Percentiles rank a stretch among this genome's conserved stretches.
These are phyloP conservation scores for Aurifilum marmelostoma DNA, from an alignment of 2,329 filamentous ascomycete species.

Conservation along the genomic window DNA sequence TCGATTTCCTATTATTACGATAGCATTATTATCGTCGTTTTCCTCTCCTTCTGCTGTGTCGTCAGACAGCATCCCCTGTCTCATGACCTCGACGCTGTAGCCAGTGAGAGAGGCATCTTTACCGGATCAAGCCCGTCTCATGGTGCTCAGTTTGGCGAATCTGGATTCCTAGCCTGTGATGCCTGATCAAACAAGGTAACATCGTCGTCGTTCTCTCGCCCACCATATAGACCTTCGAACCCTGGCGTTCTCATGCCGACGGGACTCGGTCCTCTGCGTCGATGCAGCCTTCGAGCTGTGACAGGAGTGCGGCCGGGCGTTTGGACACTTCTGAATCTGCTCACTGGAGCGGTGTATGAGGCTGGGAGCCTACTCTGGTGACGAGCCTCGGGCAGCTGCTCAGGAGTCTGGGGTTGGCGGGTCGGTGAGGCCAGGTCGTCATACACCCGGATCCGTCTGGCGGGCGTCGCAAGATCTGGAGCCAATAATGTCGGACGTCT, in stretches of 20 bases:
- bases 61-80: not conserved
- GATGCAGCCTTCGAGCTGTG: slow-evolving; percentile 30
- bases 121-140: slow-evolving; percentile 10
- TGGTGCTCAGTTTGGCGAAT: not conserved
- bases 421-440: slow-evolving; percentile 49
- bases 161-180: slow-evolving; percentile 23
- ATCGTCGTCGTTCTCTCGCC: slow-evolving; percentile 52
- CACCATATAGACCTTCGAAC: slow-evolving; percentile 51
- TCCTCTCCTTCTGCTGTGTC: not conserved
- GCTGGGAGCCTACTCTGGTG: slow-evolving; percentile 49
- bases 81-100: not conserved
- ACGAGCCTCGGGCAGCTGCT: slow-evolving; percentile 52
- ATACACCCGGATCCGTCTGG: slow-evolving; percentile 45
- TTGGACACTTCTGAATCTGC: slow-evolving; percentile 29
- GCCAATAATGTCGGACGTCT: slow-evolving; percentile 27
- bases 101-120: not conserved
- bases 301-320: slow-evolving; percentile 32
- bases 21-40: not conserved
- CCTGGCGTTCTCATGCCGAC: slow-evolving; percentile 46
- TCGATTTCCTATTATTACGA: not conserved
- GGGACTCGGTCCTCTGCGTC: slow-evolving; percentile 40
- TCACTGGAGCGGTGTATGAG: slow-evolving; percentile 48
- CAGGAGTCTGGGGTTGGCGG: slow-evolving; percentile 54
- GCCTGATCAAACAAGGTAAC: slow-evolving; percentile 40
- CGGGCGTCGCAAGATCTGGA: slow-evolving; percentile 30